These are phyloP conservation scores for Suillus subaureus DNA, from an alignment of 768 basidiomycete species.

Conservation along the genomic window DNA sequence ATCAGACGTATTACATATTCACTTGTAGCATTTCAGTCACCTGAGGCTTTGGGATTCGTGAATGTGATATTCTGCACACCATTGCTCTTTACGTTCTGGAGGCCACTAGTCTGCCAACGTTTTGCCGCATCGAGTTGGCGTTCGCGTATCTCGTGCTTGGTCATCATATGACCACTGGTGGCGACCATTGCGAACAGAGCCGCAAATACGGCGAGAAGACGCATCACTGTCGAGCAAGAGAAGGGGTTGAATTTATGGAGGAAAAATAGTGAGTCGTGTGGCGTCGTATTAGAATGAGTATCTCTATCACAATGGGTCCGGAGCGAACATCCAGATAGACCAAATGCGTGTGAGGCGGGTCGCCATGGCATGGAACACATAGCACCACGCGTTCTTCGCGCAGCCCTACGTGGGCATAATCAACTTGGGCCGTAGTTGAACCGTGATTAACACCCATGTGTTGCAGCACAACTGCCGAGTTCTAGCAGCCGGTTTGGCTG, in stretches of 20 bases:
- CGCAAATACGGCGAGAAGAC: not conserved
- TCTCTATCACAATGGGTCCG: not conserved
- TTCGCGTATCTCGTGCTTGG: slow-evolving; percentile 45
- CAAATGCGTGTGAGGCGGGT: not conserved
- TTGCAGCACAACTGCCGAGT: not conserved
- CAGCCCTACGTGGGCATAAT: not conserved
- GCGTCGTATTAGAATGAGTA: not conserved
- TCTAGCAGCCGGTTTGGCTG: not conserved
- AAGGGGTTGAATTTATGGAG: not conserved
- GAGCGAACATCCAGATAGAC: too few relatives aligned
- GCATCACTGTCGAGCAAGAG: not conserved
- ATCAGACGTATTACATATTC: slow-evolving; percentile 14
- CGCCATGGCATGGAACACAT: not conserved
- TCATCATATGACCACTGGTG: slow-evolving; percentile 13
- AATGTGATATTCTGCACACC: slow-evolving; percentile 22
- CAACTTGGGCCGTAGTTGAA: too few relatives aligned
- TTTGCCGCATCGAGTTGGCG: slow-evolving; percentile 36
- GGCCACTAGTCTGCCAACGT: slow-evolving; percentile 30
- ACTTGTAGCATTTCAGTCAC: not conserved
- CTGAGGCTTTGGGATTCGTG: not conserved
- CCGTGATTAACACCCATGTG: not conserved
- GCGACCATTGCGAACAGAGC: not conserved
- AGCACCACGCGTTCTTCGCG: not conserved
- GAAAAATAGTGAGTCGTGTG: not conserved
- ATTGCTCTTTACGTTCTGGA: slow-evolving; percentile 13